Evolutionary conservation across 2,329 filamentous ascomycete genomes (phyloP), one percentile per base, ranked within the genome.

Genomic region (Stenocarpella maydis): DNA sequence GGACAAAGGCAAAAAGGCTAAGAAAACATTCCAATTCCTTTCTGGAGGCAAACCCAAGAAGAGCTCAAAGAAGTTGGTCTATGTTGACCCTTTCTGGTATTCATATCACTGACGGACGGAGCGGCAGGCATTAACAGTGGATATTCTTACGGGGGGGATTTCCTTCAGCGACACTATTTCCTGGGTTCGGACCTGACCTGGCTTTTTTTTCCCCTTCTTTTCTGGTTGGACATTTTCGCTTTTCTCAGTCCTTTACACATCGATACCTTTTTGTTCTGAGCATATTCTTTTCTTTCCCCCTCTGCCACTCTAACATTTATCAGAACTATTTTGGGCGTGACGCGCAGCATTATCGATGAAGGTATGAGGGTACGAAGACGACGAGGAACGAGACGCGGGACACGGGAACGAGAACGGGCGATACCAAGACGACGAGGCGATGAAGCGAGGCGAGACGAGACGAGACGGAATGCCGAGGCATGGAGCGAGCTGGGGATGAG

Each of bases 21-120:
- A 65, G 34, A 68, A 66, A 39, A 37, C 65, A 2, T 37, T 65
- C 19, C 53, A 43, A 31, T 69, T 65, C 67, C 49, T 71, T 45
- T 52, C 50, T 67, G 74, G 72, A 3, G 74, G 74, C 9, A 75
- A 75, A 54, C 74, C 73, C 10, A 79, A 78, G 72, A 71, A 69
- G 49, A 41, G 53, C 24, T 60, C 58, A 61, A 82, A 75, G 73
- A 79, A 77, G 78, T 79, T 70, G 73, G 77, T 74, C 37, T 43
- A 54, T 66, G 26, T 19, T 45, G 61, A 58, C 14, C 28, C 34
- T 50, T 2, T 61, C 28, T 14, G 21, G 10, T 45, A 34, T 5
- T 17, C 19, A 28, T 28, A 61, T 15, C 9, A 52, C 58, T 58
- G 54, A 68, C 58, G 65, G 65, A 50, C 10, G 7, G 43, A 49